Percentiles rank a stretch among this genome's conserved stretches.
Evolutionary conservation across 257 asterid species (phyloP).

Genomic region (Ligustrum vulgare): DNA sequence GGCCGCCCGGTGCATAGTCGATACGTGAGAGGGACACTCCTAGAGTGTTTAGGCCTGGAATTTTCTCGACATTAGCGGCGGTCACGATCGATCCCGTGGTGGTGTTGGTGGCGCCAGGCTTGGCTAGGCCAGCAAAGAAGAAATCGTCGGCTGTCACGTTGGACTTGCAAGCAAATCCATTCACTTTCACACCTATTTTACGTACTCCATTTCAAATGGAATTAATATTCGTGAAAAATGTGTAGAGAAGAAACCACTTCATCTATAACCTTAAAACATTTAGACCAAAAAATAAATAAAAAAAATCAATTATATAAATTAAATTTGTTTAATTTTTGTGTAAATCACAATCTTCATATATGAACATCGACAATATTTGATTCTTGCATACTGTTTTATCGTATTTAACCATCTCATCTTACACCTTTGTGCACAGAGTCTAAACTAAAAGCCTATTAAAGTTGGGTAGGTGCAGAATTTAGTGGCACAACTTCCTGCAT

Average conservation of each 20-base stretch:
- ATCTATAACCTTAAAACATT: too few species aligned
- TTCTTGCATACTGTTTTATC: too few species aligned
- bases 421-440: too few species aligned
- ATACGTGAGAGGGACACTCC: slow-evolving; percentile 75
- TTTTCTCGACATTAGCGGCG: slow-evolving; percentile 53
- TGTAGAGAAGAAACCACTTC: not conserved
- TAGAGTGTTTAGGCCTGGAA: slow-evolving; percentile 89
- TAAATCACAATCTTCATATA: too few species aligned
- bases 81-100: slow-evolving; percentile 61
- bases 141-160: slow-evolving; percentile 61
- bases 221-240: not conserved
- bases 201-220: too few species aligned
- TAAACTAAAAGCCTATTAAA: not conserved
- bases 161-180: slow-evolving; percentile 65
- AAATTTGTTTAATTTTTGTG: too few species aligned
- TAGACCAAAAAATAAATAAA: too few species aligned
- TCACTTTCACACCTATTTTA: slow-evolving; percentile 49
- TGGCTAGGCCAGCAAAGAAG: slow-evolving; percentile 44
- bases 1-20: slow-evolving; percentile 40
- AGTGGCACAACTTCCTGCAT: not conserved
- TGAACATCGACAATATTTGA: too few species aligned
- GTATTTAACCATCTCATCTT: too few species aligned
- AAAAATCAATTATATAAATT: not conserved
- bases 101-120: slow-evolving; percentile 70
- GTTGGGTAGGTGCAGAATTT: not conserved